These are phyloP conservation scores for Scheffersomyces stipitis DNA, from an alignment of 805 yeast genomes.

Conservation along the genomic window DNA sequence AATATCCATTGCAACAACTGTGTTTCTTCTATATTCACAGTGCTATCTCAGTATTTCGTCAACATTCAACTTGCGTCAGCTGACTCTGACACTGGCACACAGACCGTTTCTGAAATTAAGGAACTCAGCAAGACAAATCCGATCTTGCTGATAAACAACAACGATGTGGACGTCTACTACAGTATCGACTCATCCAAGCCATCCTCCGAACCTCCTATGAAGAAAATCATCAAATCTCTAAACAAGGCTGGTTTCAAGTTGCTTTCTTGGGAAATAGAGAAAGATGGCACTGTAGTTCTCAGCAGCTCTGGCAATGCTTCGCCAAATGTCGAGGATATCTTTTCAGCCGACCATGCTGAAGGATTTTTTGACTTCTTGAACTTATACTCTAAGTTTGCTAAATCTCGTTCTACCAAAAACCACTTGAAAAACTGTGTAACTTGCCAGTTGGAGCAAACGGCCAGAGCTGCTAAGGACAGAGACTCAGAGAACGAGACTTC, in stretches of 20 bases:
- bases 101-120: too few relatives aligned
- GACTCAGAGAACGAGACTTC: conserved; percentile 4
- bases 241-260: conserved; percentile 39
- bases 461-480: conserved; percentile 8
- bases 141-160: conserved; percentile 18
- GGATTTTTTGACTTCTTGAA: conserved; percentile 13
- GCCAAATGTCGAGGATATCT: neutral
- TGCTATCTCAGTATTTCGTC: conserved; percentile 22
- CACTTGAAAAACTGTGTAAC: conserved; percentile 44
- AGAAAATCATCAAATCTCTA: conserved; percentile 24
- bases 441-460: conserved; percentile 32
- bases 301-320: conserved; percentile 5
- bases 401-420: conserved; percentile 16
- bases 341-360: conserved; percentile 10
- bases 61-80: too few relatives aligned
- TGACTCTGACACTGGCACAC: too few relatives aligned
- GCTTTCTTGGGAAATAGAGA: conserved; percentile 30
- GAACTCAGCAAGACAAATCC: conserved; percentile 9
- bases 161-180: conserved; percentile 27
- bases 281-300: conserved; percentile 13
- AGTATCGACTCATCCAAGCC: conserved; percentile 5
- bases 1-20: conserved; percentile 62
- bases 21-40: conserved; percentile 32
- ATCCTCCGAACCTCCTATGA: conserved; percentile 17
- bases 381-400: conserved; percentile 16